A percentile compares a stretch with the other conserved stretches of the same genome.
phyloP scores from a whole-genome alignment of 1,139 yeast genomes.

The Maudiozyma humilis region DNA sequence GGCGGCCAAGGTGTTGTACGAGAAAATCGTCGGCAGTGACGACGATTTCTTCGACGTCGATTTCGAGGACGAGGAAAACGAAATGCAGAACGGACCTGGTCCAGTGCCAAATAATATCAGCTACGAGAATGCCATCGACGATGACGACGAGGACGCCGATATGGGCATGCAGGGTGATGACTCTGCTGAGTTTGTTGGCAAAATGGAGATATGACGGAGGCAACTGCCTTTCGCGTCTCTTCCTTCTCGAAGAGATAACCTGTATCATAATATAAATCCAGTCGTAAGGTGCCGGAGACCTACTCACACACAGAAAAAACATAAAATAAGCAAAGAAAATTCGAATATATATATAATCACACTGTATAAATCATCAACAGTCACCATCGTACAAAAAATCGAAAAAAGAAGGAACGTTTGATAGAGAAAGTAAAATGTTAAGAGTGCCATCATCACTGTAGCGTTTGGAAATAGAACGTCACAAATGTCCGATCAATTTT shows the following conservation, averaged over 20 bases:
- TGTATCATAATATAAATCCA: no score
- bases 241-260: no score
- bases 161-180: constrained; percentile 26
- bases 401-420: no score
- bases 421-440: no score
- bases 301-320: not conserved
- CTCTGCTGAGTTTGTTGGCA: constrained; percentile 58
- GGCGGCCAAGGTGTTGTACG: constrained; percentile 69
- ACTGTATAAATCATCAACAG: not conserved
- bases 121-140: constrained; percentile 30
- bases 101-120: constrained; percentile 4
- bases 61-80: constrained; percentile 85
- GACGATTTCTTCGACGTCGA: constrained; percentile 95
- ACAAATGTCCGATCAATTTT: no score
- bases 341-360: not conserved
- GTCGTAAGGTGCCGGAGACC: not conserved
- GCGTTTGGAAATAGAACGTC: no score
- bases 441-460: no score
- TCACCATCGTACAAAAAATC: no score
- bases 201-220: constrained; percentile 49
- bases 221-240: not conserved
- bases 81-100: not conserved
- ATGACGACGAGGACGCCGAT: constrained; percentile 28
- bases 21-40: constrained; percentile 76
- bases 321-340: not conserved